These are phyloP conservation scores for Venustampulla echinocandica DNA, from an alignment of 495 filamentous ascomycete species.

Conservation along the genomic window DNA sequence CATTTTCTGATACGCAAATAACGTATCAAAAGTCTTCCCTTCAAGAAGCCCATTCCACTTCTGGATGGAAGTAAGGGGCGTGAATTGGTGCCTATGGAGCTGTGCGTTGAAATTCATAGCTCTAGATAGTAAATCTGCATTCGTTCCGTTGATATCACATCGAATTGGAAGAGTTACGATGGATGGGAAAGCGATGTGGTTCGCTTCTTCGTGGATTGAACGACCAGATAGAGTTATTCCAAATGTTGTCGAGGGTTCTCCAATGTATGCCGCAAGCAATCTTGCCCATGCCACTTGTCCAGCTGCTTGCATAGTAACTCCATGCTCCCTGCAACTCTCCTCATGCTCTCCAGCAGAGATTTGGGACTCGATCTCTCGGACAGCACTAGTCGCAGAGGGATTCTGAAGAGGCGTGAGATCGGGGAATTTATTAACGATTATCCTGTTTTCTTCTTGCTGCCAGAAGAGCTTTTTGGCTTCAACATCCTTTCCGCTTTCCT, in stretches of 20 bases:
- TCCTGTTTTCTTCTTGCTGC: conserved; percentile 40
- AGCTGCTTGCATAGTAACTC: conserved; percentile 61
- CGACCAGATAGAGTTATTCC: conserved; percentile 69
- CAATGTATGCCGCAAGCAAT: conserved; percentile 61
- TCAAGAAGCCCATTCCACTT: conserved; percentile 51
- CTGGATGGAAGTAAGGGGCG: conserved; percentile 58
- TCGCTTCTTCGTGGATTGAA: conserved; percentile 38
- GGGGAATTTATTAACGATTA: conserved; percentile 56
- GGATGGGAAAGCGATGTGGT: conserved; percentile 56
- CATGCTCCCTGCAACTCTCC: conserved; percentile 36
- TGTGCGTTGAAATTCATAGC: conserved; percentile 54
- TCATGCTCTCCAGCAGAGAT: conserved; percentile 38
- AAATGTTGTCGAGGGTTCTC: conserved; percentile 58
- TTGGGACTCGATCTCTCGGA: conserved; percentile 32
- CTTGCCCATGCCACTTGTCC: conserved; percentile 68
- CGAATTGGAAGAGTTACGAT: conserved; percentile 64
- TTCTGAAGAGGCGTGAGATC: conserved; percentile 54
- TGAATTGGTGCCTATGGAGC: conserved; percentile 59
- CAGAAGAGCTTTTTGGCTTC: conserved; percentile 48
- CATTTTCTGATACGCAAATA: conserved; percentile 70
- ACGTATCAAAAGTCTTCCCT: conserved; percentile 61
- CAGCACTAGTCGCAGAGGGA: conserved; percentile 27
- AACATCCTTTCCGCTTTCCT: conserved; percentile 27
- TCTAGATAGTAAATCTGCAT: conserved; percentile 42
- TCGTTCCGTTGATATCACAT: conserved; percentile 38